Evolutionary conservation across 176 grass and related monocot species (phyloP).

Genomic region (Paspalum notatum): DNA sequence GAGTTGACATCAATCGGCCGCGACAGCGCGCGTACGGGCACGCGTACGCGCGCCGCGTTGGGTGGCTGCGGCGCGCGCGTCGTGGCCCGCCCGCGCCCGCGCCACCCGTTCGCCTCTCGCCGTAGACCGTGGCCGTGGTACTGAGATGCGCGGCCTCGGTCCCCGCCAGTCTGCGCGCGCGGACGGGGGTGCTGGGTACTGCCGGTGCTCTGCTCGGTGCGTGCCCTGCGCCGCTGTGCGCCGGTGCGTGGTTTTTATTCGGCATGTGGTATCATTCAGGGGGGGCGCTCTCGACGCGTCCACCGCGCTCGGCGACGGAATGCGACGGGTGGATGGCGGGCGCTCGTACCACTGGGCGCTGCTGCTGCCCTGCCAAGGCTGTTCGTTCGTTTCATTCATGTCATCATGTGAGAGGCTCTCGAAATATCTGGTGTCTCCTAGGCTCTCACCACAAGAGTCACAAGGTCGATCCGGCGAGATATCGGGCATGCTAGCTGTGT

Average conservation of each 20-base stretch:
- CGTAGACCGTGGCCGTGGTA: not conserved
- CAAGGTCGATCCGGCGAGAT: not conserved
- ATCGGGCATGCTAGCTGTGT: not conserved
- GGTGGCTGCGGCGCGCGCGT: slow-evolving; percentile 41
- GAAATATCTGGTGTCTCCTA: slow-evolving; percentile 25
- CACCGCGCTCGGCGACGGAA: not conserved
- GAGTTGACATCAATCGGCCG: slow-evolving; percentile 35
- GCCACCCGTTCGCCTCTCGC: not conserved
- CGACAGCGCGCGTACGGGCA: slow-evolving; percentile 25
- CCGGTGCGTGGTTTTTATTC: not conserved
- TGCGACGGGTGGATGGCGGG: slow-evolving; percentile 9
- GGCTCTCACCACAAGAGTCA: not conserved
- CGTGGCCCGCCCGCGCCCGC: slow-evolving; percentile 8
- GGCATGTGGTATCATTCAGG: not conserved
- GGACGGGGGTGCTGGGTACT: too few species aligned
- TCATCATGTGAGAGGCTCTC: not conserved
- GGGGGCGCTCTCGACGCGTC: not conserved
- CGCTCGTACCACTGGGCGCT: not conserved
- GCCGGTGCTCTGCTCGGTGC: not conserved
- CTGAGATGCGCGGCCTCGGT: too few species aligned
- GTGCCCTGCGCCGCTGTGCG: not conserved
- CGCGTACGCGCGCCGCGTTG: slow-evolving; percentile 28
- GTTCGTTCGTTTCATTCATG: not conserved
- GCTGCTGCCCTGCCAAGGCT: not conserved
- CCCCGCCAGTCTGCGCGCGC: not conserved